Percentiles rank a stretch among this genome's conserved stretches.
phyloP scores from a whole-genome alignment of 108 stramenopile species.

The Poteriospumella lacustris region DNA sequence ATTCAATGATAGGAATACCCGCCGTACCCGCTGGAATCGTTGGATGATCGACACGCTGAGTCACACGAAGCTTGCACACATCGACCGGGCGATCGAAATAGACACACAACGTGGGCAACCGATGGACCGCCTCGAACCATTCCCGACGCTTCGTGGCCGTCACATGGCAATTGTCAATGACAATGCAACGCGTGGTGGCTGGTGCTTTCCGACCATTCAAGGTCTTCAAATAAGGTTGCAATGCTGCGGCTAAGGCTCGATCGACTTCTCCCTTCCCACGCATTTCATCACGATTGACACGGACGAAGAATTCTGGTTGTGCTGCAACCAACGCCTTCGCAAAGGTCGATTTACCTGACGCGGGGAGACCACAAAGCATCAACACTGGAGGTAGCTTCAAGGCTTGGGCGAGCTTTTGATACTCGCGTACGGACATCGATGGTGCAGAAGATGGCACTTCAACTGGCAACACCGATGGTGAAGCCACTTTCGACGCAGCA shows the following conservation, averaged over 20 bases:
- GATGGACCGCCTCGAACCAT: neutral
- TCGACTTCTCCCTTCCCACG: neutral
- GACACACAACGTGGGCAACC: neutral
- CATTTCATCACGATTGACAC: neutral
- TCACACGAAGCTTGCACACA: neutral
- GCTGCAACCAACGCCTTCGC: neutral
- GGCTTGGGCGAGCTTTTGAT: neutral
- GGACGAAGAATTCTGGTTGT: neutral
- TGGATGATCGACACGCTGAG: neutral
- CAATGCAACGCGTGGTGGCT: no score
- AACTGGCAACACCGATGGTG: no score
- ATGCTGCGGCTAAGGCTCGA: no score
- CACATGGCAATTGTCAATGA: constrained; percentile 2
- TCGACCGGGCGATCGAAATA: neutral
- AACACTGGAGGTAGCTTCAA: constrained; percentile 11
- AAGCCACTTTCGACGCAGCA: no score
- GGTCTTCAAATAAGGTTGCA: no score
- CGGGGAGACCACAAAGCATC: neutral
- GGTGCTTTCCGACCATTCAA: no score
- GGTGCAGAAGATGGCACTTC: no score
- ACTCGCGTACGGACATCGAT: no score
- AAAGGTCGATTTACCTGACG: constrained; percentile 18
- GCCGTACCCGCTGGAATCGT: neutral
- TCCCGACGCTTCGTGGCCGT: neutral
- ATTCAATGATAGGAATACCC: neutral